Base-by-base conservation (phyloP, 495 filamentous ascomycete genomes). In the Neurospora sp. region DNA sequence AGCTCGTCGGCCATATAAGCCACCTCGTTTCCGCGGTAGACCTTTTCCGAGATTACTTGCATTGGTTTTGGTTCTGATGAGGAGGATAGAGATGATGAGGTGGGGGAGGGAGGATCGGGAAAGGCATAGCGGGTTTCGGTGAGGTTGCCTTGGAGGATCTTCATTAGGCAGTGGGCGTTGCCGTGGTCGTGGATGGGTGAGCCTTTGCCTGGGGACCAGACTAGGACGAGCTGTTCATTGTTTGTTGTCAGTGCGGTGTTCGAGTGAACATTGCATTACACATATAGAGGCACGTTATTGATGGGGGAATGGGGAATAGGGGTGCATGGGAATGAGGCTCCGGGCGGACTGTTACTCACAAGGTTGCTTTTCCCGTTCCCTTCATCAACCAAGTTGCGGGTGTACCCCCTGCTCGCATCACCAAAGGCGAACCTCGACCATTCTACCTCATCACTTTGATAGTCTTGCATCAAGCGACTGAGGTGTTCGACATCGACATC, bases 291-390 rank as follows among this genome's bases (percentile, higher is more conserved):
- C 24, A 17, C 4, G 5, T 7, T 4, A 8, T 31, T 21, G 45
- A 24, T 24, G 54, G 24, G 69, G 72, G 73, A 71, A 71, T 70
- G 75, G 73, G 73, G 73, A 73, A 24, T 11, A 71, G 69, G 39
- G 39, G 5, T 42, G 39, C 39, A 72, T 42, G 38, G 70, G 21
- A 4, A 40, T 39, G 11, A 10, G n/a, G 48, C 11, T 31, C 31
- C 28, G 15, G 13, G 54, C 54, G 28, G 34, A 21, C 48, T 34
- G 40, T 9, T 42, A 77, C 89, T 77, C 86, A 94, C 92, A 74
- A 98, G 79, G 79, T 97, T 97, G 80, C 92, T 91, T 79, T 95
- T 97, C 36, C 94, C 94, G 78, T 97, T 97, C 4, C 94, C 93
- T 78, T 92, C 89, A 76, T 97, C 93, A 24, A 97, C 93, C 38